Evolutionary conservation across 345 rosid genomes (phyloP), one percentile per base, ranked within the genome.

Genomic region (Gossypium mustelinum): DNA sequence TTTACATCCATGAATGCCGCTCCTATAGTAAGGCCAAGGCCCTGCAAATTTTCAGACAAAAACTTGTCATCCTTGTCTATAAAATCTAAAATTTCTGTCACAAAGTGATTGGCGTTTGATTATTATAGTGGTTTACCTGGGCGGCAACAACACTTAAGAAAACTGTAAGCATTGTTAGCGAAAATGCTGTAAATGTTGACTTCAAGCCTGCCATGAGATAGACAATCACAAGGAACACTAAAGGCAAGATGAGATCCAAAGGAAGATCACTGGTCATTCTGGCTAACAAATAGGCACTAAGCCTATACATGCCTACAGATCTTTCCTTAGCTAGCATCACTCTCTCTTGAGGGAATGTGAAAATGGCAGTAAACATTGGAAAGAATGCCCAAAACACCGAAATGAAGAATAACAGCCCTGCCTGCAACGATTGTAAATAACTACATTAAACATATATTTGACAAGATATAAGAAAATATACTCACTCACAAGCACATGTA

Each of bases 291-390:
- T 74, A 79, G 41, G 86, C 82, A 57, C 76, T 81, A 7, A 84
- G 81, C 51, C 69, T 74, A n/a, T 77, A 84, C 86, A 84, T 84
- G 24, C 73, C 82, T 10, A 68, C 81, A 13, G 82, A 73, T 79
- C 82, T 76, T 64, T 84, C 86, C 72, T 81, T 75, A 4, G 70
- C 68, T 16, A 84, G 84, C 81, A 81, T 81, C 22, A 66, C 77
- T 61, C 79, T 74, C 75, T 84, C 82, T 77, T 79, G 79, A 67
- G 84, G 82, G 39, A 79, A 79, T 68, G 77, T 84, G 79, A 81
- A 84, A 54, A 79, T 74, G 9, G 82, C 77, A 27, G 80, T 72
- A 24, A 81, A 79, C 54, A 81, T 39, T 22, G 86, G 86, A 48
- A 74, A 67, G 75, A 76, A 81, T 10, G 75, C 77, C 86, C 82